Evolutionary conservation across 768 basidiomycete species (phyloP).

Genomic region (Rhizopogon salebrosus): DNA sequence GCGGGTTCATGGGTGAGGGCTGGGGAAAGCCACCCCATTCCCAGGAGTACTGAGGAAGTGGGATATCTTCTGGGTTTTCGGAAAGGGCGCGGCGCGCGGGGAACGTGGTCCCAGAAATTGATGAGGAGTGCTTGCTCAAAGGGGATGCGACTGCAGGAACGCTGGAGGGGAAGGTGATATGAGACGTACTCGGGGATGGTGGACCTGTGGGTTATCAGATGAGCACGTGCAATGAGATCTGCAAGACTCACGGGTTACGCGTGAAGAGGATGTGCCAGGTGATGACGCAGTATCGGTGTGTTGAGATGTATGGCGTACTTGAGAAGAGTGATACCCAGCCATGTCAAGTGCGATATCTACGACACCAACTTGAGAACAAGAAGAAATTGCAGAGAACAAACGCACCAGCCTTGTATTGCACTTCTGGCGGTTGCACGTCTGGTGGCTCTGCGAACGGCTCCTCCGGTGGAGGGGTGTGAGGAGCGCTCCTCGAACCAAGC

Average conservation of each 20-base stretch:
- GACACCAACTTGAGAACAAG: slow-evolving; percentile 1
- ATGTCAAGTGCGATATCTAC: slow-evolving; percentile 77
- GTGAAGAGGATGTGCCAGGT: slow-evolving; percentile 35
- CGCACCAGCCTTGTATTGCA: slow-evolving; percentile 59
- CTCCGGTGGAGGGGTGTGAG: slow-evolving; percentile 32
- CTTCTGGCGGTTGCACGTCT: slow-evolving; percentile 42
- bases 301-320: slow-evolving; percentile 14
- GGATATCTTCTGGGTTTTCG: slow-evolving; percentile 53
- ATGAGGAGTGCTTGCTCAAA: slow-evolving; percentile 4
- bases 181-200: neutral
- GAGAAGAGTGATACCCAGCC: slow-evolving; percentile 66
- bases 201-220: neutral
- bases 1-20: slow-evolving; percentile 58
- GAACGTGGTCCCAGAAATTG: slow-evolving; percentile 25
- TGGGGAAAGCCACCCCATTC: slow-evolving; percentile 92
- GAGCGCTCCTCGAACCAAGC: slow-evolving; percentile 5
- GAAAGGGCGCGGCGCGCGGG: slow-evolving; percentile 51
- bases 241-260: slow-evolving; percentile 29
- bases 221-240: neutral
- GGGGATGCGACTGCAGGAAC: slow-evolving; percentile 16
- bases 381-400: slow-evolving; percentile 1
- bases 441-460: slow-evolving; percentile 38
- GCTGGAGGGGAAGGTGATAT: neutral
- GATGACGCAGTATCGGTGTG: too few relatives aligned
- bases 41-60: slow-evolving; percentile 71